Evolutionary conservation across 1,284 basidiomycete genomes (phyloP).

Genomic region (Neonothopanus nambi): DNA sequence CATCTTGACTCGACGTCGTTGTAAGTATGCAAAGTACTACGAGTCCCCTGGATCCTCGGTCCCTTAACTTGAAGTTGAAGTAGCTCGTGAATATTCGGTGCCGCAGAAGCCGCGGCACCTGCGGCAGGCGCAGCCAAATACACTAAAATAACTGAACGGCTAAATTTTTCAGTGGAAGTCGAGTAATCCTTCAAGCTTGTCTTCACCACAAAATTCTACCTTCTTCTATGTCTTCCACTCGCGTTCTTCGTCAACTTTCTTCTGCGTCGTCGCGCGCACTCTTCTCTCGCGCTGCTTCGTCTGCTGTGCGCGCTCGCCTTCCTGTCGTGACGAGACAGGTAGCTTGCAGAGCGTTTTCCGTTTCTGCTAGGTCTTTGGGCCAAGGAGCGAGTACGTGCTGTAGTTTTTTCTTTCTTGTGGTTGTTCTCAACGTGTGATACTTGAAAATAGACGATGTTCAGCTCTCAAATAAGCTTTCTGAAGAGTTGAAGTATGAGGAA

Average conservation of each 20-base stretch:
- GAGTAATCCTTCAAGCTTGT: neutral
- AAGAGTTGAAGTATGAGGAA: conserved; percentile 87
- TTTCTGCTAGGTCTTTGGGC: conserved; percentile 51
- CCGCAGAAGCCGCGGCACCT: too few relatives aligned
- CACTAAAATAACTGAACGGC: neutral
- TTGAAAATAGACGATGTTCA: conserved; percentile 61
- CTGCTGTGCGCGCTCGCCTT: conserved; percentile 17
- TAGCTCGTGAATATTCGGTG: too few relatives aligned
- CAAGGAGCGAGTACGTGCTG: conserved; percentile 60
- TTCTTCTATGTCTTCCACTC: conserved; percentile 41
- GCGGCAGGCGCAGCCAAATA: neutral
- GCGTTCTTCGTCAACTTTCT: conserved; percentile 43
- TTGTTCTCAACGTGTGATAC: neutral
- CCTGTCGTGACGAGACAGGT: conserved; percentile 16
- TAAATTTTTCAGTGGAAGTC: too few relatives aligned
- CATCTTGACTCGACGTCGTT: too few relatives aligned
- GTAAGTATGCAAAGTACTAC: too few relatives aligned
- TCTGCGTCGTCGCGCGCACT: conserved; percentile 28
- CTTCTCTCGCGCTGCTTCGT: conserved; percentile 23
- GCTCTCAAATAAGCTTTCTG: conserved; percentile 74
- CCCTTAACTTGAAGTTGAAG: too few relatives aligned
- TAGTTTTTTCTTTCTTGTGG: conserved; percentile 9
- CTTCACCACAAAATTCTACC: conserved; percentile 3
- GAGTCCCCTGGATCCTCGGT: too few relatives aligned
- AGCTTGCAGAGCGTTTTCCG: conserved; percentile 52